Conservation (phyloP, 345 rosid species). For the Durio zibethinus region DNA sequence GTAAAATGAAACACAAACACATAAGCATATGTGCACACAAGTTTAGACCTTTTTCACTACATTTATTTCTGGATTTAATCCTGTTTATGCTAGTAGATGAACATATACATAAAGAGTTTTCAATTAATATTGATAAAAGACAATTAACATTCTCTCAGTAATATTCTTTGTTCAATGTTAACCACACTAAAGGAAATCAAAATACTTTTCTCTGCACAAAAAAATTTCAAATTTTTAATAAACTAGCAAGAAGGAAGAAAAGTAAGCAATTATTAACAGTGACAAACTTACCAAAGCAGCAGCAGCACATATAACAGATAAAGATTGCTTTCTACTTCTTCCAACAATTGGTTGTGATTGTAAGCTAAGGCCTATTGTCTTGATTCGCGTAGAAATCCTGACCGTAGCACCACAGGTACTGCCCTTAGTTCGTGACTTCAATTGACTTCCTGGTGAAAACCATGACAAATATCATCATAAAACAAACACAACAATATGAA, state of each 20-base stretch:
- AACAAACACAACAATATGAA: neutral
- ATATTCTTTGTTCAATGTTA: neutral
- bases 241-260: neutral
- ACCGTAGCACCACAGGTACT: neutral
- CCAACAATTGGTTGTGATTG: conserved; percentile 19
- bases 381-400: neutral
- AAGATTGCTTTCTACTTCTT: conserved; percentile 22
- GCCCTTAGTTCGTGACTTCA: neutral
- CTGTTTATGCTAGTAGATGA: neutral
- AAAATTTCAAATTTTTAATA: neutral
- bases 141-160: neutral
- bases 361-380: conserved; percentile 27
- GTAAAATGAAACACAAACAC: neutral
- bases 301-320: conserved; percentile 29
- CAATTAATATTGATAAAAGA: neutral
- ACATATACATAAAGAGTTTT: neutral
- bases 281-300: conserved; percentile 34
- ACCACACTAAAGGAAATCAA: neutral
- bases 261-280: neutral
- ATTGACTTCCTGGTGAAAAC: neutral
- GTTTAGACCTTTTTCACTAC: neutral
- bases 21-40: neutral
- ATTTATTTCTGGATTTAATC: neutral
- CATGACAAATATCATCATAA: neutral
- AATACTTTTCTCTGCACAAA: neutral